phyloP scores from a whole-genome alignment of 2,329 filamentous ascomycete genomes.

The Pseudogymnoascus sp. region DNA sequence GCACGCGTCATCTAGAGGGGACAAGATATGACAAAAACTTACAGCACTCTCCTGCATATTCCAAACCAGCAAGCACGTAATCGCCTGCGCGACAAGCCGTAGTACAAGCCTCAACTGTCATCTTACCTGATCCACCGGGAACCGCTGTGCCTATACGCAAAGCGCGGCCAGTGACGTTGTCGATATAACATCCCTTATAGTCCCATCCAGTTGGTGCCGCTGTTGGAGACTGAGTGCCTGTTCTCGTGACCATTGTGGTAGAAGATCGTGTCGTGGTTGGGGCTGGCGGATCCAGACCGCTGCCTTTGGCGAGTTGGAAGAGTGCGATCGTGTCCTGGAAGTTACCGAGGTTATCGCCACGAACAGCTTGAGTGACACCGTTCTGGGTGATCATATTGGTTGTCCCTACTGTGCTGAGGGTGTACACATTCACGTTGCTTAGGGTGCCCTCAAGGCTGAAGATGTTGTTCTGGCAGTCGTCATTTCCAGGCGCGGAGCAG shows the following conservation, averaged over 20 bases:
- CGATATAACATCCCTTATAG: background rate
- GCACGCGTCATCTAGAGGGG: constrained; percentile 13
- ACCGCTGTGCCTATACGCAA: background rate
- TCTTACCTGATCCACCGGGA: constrained; percentile 9
- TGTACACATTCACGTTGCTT: constrained; percentile 17
- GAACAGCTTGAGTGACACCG: constrained; percentile 12
- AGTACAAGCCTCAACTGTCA: constrained; percentile 19
- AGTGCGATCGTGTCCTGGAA: constrained; percentile 16
- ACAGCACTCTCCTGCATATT: constrained; percentile 39
- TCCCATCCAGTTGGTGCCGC: too few relatives aligned
- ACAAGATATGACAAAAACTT: constrained; percentile 13
- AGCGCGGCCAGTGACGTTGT: constrained; percentile 3
- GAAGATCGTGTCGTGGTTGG: background rate
- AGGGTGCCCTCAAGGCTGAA: constrained; percentile 17
- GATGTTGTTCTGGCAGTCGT: constrained; percentile 20
- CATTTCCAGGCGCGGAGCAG: constrained; percentile 13
- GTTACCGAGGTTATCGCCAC: constrained; percentile 15
- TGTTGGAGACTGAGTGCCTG: too few relatives aligned
- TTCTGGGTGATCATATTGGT: constrained; percentile 18
- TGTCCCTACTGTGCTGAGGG: constrained; percentile 17
- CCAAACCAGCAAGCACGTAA: constrained; percentile 36
- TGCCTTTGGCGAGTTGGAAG: constrained; percentile 9
- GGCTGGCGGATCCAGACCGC: background rate
- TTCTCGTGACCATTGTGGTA: too few relatives aligned
- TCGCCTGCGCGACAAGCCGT: constrained; percentile 15